phyloP scores from a whole-genome alignment of 805 yeast genomes.

The Schwanniomyces sp. region DNA sequence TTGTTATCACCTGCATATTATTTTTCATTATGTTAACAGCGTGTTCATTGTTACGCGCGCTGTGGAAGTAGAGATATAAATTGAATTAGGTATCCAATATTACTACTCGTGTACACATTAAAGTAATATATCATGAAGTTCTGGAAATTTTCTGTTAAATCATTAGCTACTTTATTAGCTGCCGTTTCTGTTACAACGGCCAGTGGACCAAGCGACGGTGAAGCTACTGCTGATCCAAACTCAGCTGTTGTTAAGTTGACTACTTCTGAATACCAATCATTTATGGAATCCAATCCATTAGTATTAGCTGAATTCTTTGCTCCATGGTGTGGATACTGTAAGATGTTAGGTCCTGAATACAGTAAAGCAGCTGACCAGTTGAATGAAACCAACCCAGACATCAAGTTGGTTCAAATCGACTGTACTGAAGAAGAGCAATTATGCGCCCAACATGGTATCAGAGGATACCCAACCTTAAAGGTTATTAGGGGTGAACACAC shows the following conservation, averaged over 20 bases:
- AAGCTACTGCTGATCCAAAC: conserved; percentile 75
- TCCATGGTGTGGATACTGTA: conserved; percentile 99
- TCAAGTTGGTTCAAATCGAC: conserved; percentile 80
- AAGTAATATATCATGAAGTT: conserved; percentile 32
- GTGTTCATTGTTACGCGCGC: conserved; percentile 5
- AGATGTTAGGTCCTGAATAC: conserved; percentile 79
- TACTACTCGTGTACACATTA: neutral
- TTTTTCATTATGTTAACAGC: conserved; percentile 1
- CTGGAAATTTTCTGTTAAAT: conserved; percentile 38
- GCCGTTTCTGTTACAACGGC: conserved; percentile 33
- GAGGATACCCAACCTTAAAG: conserved; percentile 85
- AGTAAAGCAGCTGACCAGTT: conserved; percentile 68
- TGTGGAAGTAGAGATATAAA: neutral
- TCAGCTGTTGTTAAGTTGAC: conserved; percentile 86
- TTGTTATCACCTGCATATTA: neutral
- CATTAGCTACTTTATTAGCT: conserved; percentile 37
- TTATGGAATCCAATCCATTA: conserved; percentile 69
- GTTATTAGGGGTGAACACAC: conserved; percentile 57
- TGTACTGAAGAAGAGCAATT: conserved; percentile 77
- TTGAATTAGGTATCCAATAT: neutral
- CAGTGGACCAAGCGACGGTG: conserved; percentile 45
- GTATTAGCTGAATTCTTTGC: conserved; percentile 88
- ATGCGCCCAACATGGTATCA: conserved; percentile 65
- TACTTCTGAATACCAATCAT: conserved; percentile 60
- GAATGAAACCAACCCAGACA: conserved; percentile 50